Percentiles rank a stretch among this genome's conserved stretches.
Evolutionary conservation across 305 asterid genomes (phyloP).

Genomic region (Fraxinus xanthoxyloides): DNA sequence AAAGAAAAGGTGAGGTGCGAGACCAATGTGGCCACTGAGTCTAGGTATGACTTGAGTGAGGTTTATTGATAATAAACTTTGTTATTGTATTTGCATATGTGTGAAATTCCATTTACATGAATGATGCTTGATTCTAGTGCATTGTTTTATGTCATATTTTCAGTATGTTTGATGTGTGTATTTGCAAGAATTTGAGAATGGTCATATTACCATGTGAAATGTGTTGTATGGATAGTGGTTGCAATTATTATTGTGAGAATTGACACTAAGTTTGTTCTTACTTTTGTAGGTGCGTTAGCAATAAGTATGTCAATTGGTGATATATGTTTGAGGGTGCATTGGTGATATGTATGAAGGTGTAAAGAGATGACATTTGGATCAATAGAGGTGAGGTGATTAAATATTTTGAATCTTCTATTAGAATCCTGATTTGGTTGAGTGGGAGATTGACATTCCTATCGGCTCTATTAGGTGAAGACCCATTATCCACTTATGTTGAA

Average conservation of each 20-base stretch:
- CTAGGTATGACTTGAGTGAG: no score
- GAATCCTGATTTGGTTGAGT: background rate
- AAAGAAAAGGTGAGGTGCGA: no score
- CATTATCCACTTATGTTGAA: background rate
- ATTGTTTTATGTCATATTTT: background rate
- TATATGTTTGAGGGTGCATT: background rate
- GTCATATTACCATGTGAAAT: no score
- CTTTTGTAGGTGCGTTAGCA: background rate
- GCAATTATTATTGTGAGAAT: background rate
- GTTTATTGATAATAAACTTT: no score
- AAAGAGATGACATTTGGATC: no score
- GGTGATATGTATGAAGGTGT: background rate
- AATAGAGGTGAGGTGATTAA: background rate
- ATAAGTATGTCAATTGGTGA: background rate
- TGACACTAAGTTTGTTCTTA: no score
- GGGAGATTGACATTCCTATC: background rate
- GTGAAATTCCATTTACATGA: background rate
- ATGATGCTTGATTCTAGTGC: background rate
- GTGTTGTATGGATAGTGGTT: background rate
- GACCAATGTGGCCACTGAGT: background rate
- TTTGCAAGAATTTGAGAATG: background rate
- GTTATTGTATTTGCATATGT: background rate
- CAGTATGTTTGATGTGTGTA: background rate
- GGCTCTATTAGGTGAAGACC: no score
- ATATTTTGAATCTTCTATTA: no score